Evolutionary conservation across 2,329 filamentous ascomycete genomes (phyloP).

Genomic region (Sclerotinia nivalis): DNA sequence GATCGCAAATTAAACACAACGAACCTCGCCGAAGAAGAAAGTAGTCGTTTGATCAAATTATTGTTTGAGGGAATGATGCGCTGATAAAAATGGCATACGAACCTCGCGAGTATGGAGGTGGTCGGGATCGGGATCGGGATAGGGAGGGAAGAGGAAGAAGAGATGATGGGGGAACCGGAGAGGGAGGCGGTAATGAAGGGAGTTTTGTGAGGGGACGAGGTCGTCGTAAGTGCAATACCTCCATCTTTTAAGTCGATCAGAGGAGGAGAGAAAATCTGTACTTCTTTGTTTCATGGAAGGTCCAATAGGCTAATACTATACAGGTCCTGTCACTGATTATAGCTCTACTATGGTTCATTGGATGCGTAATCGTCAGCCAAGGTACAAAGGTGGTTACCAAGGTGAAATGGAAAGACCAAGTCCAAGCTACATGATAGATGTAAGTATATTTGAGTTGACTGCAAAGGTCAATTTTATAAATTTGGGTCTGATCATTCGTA

Average conservation of each 20-base stretch:
- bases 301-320: not conserved
- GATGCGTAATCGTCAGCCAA: constrained; percentile 79
- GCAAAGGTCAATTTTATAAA: not conserved
- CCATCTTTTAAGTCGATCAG: not conserved
- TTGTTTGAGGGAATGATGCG: constrained; percentile 25
- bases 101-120: constrained; percentile 41
- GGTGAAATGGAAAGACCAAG: constrained; percentile 84
- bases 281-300: not conserved
- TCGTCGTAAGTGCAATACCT: constrained; percentile 38
- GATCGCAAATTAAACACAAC: constrained; percentile 1
- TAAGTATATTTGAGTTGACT: constrained; percentile 48
- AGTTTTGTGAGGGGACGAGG: constrained; percentile 33
- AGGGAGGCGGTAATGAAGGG: constrained; percentile 24
- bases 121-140: constrained; percentile 28
- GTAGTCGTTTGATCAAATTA: constrained; percentile 13
- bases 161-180: constrained; percentile 18
- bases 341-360: constrained; percentile 86
- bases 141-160: constrained; percentile 22
- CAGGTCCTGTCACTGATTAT: constrained; percentile 91
- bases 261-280: not conserved
- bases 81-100: constrained; percentile 40
- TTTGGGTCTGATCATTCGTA: constrained; percentile 43
- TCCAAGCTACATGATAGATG: constrained; percentile 86
- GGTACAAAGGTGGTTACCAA: constrained; percentile 68
- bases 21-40: constrained; percentile 5